These are phyloP conservation scores for Fraxinus floribunda DNA, from an alignment of 305 asterid genomes.

Conservation along the genomic window DNA sequence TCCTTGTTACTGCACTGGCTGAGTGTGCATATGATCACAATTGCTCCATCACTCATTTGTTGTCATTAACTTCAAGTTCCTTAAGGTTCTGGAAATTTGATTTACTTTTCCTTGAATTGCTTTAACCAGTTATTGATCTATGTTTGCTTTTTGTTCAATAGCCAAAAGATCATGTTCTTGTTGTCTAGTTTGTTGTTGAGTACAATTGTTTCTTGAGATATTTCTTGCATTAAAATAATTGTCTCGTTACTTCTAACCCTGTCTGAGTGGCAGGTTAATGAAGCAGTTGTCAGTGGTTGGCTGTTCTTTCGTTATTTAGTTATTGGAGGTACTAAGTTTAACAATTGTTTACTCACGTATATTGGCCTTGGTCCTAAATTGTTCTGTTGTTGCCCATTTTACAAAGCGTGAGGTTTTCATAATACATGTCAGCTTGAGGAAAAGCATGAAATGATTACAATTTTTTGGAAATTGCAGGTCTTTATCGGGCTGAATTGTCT, in stretches of 20 bases:
- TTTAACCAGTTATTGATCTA: background rate
- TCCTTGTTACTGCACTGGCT: background rate
- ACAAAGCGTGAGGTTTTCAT: slow-evolving; percentile 1
- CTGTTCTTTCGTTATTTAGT: slow-evolving; percentile 92
- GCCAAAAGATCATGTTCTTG: background rate
- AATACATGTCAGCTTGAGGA: background rate
- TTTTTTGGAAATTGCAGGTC: background rate
- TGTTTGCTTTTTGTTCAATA: background rate
- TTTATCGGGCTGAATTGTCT: background rate
- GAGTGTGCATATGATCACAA: background rate
- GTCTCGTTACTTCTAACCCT: slow-evolving; percentile 23
- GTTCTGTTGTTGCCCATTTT: slow-evolving; percentile 13
- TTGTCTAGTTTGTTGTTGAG: background rate
- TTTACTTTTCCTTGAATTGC: background rate
- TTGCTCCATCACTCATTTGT: background rate
- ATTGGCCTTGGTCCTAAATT: slow-evolving; percentile 8
- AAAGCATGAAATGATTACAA: background rate
- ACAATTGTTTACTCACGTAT: slow-evolving; percentile 17
- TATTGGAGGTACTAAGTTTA: slow-evolving; percentile 76
- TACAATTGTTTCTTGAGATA: slow-evolving; percentile 4
- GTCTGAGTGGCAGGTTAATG: slow-evolving; percentile 70
- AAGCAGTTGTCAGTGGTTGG: slow-evolving; percentile 97
- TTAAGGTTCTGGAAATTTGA: background rate
- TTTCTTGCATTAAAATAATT: slow-evolving; percentile 24
- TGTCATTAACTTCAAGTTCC: background rate